Evolutionary conservation across 1,139 yeast genomes (phyloP).

Genomic region (Komagataea norvegica): DNA sequence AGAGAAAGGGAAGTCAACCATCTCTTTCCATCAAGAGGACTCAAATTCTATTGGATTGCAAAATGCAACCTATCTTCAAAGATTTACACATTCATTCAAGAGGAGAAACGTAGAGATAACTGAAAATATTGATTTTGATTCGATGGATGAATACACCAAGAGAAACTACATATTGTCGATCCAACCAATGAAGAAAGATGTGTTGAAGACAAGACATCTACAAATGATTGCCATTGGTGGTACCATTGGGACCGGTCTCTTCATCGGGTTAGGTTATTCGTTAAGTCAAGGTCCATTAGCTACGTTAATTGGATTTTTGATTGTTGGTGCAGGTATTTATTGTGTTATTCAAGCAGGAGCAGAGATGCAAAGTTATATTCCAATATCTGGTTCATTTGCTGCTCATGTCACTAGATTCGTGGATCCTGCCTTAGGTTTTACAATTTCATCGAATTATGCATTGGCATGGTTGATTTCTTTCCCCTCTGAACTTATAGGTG

Average conservation of each 20-base stretch:
- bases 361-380: conserved; percentile 74
- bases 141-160: conserved; percentile 56
- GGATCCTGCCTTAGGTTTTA: conserved; percentile 70
- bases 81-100: conserved; percentile 34
- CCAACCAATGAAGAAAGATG: conserved; percentile 30
- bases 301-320: conserved; percentile 54
- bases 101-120: conserved; percentile 32
- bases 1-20: neutral
- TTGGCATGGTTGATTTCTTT: conserved; percentile 81
- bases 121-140: conserved; percentile 49
- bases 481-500: conserved; percentile 77
- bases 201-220: conserved; percentile 47
- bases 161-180: conserved; percentile 39
- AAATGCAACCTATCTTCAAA: neutral
- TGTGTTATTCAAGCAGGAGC: conserved; percentile 68
- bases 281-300: conserved; percentile 58
- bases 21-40: neutral
- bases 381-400: conserved; percentile 64
- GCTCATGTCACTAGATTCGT: conserved; percentile 55
- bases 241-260: conserved; percentile 50
- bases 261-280: conserved; percentile 46
- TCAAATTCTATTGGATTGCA: neutral
- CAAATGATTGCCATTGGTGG: conserved; percentile 58
- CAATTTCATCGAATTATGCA: conserved; percentile 82
- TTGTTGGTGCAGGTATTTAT: conserved; percentile 62